Evolutionary conservation across 768 basidiomycete species (phyloP), one percentile per base, ranked within the genome.

Genomic region (Tulasnella calospora): DNA sequence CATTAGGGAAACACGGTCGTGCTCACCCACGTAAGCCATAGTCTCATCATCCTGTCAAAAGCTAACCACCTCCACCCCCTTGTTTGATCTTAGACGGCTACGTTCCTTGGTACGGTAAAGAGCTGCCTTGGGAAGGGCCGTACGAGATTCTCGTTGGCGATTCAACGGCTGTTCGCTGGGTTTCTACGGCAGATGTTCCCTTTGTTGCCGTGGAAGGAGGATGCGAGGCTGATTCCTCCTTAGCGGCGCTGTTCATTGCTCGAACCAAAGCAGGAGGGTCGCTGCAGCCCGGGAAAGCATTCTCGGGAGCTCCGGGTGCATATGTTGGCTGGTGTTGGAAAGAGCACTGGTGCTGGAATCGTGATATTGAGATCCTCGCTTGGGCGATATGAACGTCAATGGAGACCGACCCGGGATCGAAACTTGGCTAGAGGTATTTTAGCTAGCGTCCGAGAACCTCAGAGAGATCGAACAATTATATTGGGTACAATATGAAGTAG

Each of bases 131-230:
- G 57, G 10, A n/a, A 27, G 57, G 57, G 12, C 57, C 57, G 30
- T 61, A 61, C 57, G 57, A 61, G 57, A 61, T 61, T 61, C 57
- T 61, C 57, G 57, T 61, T 30, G 57, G 57, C 27, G 57, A 61
- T 61, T 23, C 19, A 61, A 27, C 23, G 27, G 57, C 57, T 30
- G 30, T 61, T 12, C 57, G 57, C 4, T 61, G 57, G 57, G 57
- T 61, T 61, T 61, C 57, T 27, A 17, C 57, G n/a, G 57, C 23
- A 23, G 57, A 61, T 3, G 23, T n/a, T 9, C 15, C 27, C 19
- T 67, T 67, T 27, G 33, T 33, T 9, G 30, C 33, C 4, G 33
- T 67, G 61, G 61, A 67, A 35, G 61, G 61, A 33, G 61, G 61
- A 17, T 67, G 35, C 61, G 61, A 67, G 19, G 61, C 61, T 1